A percentile compares a stretch with the other conserved stretches of the same genome.
Conservation (phyloP, 2,329 filamentous ascomycete genomes). For the Thielaviopsis ethacetica region DNA sequence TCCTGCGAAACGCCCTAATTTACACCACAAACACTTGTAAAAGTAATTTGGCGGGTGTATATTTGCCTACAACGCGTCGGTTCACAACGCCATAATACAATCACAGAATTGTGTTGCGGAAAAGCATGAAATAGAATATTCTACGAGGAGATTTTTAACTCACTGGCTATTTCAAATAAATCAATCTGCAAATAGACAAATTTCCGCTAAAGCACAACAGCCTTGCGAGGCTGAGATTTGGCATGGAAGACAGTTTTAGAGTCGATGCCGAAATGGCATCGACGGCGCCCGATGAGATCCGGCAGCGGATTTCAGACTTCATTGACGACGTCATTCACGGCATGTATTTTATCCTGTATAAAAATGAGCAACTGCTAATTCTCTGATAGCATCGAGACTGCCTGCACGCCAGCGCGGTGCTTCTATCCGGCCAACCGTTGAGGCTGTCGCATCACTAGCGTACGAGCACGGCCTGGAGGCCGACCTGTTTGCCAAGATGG, state of each 20-base stretch:
- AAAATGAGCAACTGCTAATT: neutral
- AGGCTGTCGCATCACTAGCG: constrained; percentile 43
- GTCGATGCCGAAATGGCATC: constrained; percentile 10
- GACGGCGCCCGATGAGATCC: constrained; percentile 14
- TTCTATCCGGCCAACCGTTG: constrained; percentile 46
- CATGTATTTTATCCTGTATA: neutral
- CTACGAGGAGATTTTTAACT: no score
- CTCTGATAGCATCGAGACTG: constrained; percentile 33
- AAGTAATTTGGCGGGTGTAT: no score
- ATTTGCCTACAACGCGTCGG: no score
- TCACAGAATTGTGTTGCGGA: no score
- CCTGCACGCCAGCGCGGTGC: constrained; percentile 49
- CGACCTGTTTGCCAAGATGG: constrained; percentile 41
- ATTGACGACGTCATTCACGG: constrained; percentile 22
- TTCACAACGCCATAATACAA: no score
- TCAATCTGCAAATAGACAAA: no score
- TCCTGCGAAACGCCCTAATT: no score
- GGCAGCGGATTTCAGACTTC: constrained; percentile 20
- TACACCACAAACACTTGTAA: no score
- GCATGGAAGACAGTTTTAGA: neutral
- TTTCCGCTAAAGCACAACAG: no score
- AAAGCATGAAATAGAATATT: no score
- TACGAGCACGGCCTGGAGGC: constrained; percentile 53
- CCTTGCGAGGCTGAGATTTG: neutral
- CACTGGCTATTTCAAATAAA: no score